Evolutionary conservation across 129 eudicot genomes (phyloP).

Genomic region (Flaveria linearis): DNA sequence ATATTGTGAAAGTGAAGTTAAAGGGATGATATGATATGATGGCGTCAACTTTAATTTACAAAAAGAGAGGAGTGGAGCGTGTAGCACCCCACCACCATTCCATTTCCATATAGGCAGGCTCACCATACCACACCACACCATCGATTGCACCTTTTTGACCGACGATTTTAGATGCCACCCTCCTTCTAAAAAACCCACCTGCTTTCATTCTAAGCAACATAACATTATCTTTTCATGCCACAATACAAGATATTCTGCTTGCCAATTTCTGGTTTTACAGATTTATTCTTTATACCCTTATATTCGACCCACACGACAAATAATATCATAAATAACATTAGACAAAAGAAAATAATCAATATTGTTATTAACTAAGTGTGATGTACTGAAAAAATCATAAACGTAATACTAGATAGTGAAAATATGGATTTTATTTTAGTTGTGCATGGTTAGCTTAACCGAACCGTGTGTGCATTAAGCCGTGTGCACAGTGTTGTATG

Average conservation of each 20-base stretch:
- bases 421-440: no score
- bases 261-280: neutral
- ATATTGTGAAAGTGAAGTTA: slow-evolving; percentile 31
- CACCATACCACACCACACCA: slow-evolving; percentile 14
- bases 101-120: slow-evolving; percentile 1
- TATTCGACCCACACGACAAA: neutral
- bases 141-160: slow-evolving; percentile 25
- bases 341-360: no score
- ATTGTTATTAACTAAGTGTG: no score
- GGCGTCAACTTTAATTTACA: slow-evolving; percentile 22
- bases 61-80: slow-evolving; percentile 35
- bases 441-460: no score
- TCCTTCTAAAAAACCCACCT: slow-evolving; percentile 12
- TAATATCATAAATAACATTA: no score
- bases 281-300: neutral
- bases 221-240: slow-evolving; percentile 8
- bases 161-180: slow-evolving; percentile 7
- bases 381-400: no score
- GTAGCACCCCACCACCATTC: slow-evolving; percentile 17
- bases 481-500: no score
- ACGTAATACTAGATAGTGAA: no score
- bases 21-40: neutral
- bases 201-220: slow-evolving; percentile 27
- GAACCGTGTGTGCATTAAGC: no score
- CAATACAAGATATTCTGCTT: slow-evolving; percentile 11